Evolutionary conservation across 768 basidiomycete genomes (phyloP).

Genomic region (Boletus pseudo-olivaceus): DNA sequence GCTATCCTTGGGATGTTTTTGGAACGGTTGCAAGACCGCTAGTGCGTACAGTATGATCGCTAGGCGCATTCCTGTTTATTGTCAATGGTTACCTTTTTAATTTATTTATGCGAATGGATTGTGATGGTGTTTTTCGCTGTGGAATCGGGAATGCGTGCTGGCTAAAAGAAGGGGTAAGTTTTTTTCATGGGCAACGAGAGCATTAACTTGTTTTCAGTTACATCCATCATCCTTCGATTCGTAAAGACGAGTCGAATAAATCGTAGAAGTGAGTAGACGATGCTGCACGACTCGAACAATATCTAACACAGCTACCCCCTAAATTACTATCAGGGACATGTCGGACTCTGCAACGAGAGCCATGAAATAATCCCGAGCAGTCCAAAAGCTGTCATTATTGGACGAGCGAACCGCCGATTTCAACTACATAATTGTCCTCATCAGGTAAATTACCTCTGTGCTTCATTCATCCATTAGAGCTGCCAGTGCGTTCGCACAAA

Average conservation of each 20-base stretch:
- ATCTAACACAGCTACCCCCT: not conserved
- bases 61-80: constrained; percentile 22
- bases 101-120: constrained; percentile 15
- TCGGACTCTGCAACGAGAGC: not conserved
- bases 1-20: not conserved
- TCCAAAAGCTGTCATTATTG: not conserved
- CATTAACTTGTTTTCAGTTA: not conserved
- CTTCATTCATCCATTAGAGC: no score
- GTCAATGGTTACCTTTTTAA: not conserved
- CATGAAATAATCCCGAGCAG: not conserved
- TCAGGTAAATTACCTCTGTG: not conserved
- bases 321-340: no score
- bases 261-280: not conserved
- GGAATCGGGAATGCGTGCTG: not conserved
- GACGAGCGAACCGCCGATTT: not conserved
- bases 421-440: no score
- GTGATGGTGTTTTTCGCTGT: constrained; percentile 1
- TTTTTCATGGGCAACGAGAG: not conserved
- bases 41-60: constrained; percentile 19
- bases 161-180: not conserved
- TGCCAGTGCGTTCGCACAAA: no score
- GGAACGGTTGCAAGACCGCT: constrained; percentile 22
- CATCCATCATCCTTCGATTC: no score
- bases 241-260: not conserved
- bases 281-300: not conserved